A percentile compares a stretch with the other conserved stretches of the same genome.
These are phyloP conservation scores for Nakazawaea sp. DNA, from an alignment of 805 yeast genomes.

Conservation along the genomic window DNA sequence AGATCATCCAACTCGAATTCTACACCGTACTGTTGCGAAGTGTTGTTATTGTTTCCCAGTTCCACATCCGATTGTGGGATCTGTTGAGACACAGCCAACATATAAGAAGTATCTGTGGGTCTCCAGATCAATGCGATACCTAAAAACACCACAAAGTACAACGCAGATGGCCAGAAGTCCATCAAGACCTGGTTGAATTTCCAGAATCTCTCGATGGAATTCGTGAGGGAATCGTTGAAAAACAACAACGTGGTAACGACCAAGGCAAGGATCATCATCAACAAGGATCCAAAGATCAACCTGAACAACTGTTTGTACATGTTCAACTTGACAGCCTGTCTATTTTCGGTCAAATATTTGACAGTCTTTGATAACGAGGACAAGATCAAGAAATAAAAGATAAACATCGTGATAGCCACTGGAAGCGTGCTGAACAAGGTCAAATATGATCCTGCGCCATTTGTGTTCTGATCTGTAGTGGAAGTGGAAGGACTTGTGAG, in stretches of 20 bases:
- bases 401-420: conserved; percentile 57
- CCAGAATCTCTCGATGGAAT: conserved; percentile 85
- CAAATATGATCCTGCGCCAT: conserved; percentile 41
- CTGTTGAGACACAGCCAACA: conserved; percentile 92
- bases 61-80: conserved; percentile 57
- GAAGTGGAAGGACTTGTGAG: conserved; percentile 25
- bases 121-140: conserved; percentile 91
- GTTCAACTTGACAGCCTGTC: conserved; percentile 83
- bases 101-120: conserved; percentile 91
- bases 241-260: conserved; percentile 62
- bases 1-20: conserved; percentile 57
- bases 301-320: conserved; percentile 79
- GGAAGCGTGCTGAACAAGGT: conserved; percentile 65
- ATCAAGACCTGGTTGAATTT: conserved; percentile 79
- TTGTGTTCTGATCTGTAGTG: conserved; percentile 34
- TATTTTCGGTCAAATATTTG: conserved; percentile 66
- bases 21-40: conserved; percentile 33
- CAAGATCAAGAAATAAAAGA: conserved; percentile 70
- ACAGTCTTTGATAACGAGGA: conserved; percentile 71
- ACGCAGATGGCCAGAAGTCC: conserved; percentile 93
- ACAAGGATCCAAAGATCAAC: conserved; percentile 64
- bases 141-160: conserved; percentile 77
- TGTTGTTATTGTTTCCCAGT: conserved; percentile 22
- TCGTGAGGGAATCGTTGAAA: conserved; percentile 67
- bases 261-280: conserved; percentile 65